These are phyloP conservation scores for Nowakowskiella sp. DNA, from an alignment of 192 early-diverging fungal genomes.

Conservation along the genomic window DNA sequence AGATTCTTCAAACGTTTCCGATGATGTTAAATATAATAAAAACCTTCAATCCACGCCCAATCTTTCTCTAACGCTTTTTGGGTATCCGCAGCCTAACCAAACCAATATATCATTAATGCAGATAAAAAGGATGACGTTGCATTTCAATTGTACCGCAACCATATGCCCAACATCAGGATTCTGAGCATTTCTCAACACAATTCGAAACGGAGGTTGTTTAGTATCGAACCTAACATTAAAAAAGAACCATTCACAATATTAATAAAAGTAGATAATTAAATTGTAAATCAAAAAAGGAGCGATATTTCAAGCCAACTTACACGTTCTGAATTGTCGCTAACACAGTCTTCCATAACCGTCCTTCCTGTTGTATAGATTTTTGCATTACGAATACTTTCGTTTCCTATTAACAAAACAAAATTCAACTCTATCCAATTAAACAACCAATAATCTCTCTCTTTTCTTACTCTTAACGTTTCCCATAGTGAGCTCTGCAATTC, in stretches of 20 bases:
- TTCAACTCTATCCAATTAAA: too few relatives aligned
- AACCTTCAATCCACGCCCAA: constrained; percentile 84
- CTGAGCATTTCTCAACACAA: constrained; percentile 62
- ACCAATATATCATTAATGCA: background rate
- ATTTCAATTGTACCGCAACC: constrained; percentile 51
- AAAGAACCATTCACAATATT: too few relatives aligned
- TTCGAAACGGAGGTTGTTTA: constrained; percentile 85
- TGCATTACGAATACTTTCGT: constrained; percentile 36
- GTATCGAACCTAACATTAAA: constrained; percentile 78
- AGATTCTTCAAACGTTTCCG: constrained; percentile 2
- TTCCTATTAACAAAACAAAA: too few relatives aligned
- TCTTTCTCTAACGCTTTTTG: constrained; percentile 75
- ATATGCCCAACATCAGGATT: constrained; percentile 56
- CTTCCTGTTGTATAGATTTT: constrained; percentile 26
- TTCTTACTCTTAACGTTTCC: background rate
- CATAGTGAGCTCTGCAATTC: too few relatives aligned
- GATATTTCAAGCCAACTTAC: constrained; percentile 34
- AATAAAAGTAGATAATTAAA: constrained; percentile 4
- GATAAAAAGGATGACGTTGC: background rate
- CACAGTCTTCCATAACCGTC: constrained; percentile 40
- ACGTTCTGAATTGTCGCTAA: constrained; percentile 92
- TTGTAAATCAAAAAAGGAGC: background rate
- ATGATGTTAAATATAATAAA: background rate
- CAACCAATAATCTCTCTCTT: too few relatives aligned
- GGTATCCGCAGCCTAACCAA: constrained; percentile 55